phyloP scores from a whole-genome alignment of 768 basidiomycete genomes.

The Ephemerocybe angulata region DNA sequence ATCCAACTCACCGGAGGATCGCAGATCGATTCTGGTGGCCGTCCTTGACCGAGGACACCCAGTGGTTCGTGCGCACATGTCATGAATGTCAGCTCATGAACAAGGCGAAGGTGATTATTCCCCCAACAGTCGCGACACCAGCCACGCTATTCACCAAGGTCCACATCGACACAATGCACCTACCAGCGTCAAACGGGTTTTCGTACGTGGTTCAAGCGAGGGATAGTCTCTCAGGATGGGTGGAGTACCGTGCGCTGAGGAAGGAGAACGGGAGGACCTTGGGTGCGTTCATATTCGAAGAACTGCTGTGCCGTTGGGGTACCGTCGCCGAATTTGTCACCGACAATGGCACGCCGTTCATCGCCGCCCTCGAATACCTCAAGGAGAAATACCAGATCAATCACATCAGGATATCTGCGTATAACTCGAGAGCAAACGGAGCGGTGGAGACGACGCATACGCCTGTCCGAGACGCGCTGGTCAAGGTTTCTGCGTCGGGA shows the following conservation, averaged over 20 bases:
- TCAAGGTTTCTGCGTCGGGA: conserved; percentile 30
- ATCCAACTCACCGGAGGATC: conserved; percentile 14
- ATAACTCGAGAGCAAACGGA: conserved; percentile 38
- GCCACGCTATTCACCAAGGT: conserved; percentile 26
- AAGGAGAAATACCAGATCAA: conserved; percentile 24
- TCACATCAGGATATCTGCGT: conserved; percentile 37
- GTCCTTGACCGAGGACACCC: conserved; percentile 21
- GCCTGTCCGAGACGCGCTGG: conserved; percentile 23
- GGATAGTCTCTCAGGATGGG: conserved; percentile 16
- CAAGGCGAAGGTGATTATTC: conserved; percentile 20
- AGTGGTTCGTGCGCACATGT: conserved; percentile 32
- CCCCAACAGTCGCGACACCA: conserved; percentile 18
- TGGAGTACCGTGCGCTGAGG: conserved; percentile 17
- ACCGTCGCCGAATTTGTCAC: conserved; percentile 29
- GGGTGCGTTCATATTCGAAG: conserved; percentile 22
- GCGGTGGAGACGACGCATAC: conserved; percentile 28
- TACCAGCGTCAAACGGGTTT: conserved; percentile 22
- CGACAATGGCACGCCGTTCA: conserved; percentile 29
- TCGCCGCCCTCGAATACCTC: conserved; percentile 18
- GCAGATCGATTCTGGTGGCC: conserved; percentile 29
- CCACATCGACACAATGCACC: conserved; percentile 37
- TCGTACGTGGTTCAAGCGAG: conserved; percentile 26
- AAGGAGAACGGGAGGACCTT: conserved; percentile 15
- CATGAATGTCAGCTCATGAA: conserved; percentile 34
- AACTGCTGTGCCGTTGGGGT: conserved; percentile 25